A percentile compares a stretch with the other conserved stretches of the same genome.
Conservation (phyloP, 768 basidiomycete species). For the Krasilnikovozyma curviuscula region DNA sequence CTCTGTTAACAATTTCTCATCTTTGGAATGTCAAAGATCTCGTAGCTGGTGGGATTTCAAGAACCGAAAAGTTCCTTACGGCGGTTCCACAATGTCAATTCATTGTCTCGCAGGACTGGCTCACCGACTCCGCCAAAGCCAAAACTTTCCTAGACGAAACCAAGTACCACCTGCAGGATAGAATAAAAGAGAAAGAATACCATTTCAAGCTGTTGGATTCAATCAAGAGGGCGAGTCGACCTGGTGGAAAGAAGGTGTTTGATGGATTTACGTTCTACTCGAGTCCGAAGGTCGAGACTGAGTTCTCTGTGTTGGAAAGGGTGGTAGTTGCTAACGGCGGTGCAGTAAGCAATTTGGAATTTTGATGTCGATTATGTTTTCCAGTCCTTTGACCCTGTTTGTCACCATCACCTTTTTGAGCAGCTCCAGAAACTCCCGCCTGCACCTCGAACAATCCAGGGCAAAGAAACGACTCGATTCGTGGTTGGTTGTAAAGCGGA, state of each 20-base stretch:
- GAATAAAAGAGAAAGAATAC: constrained; percentile 45
- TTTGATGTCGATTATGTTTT: background rate
- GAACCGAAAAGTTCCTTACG: constrained; percentile 75
- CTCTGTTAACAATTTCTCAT: background rate
- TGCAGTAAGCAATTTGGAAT: constrained; percentile 33
- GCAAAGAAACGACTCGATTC: constrained; percentile 37
- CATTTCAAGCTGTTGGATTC: constrained; percentile 44
- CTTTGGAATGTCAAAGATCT: constrained; percentile 30
- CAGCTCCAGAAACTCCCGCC: constrained; percentile 25
- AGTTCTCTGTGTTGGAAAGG: constrained; percentile 39
- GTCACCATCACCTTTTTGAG: constrained; percentile 31
- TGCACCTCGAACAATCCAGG: background rate
- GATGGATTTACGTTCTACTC: constrained; percentile 51
- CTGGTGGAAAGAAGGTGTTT: constrained; percentile 40
- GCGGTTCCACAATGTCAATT: constrained; percentile 46
- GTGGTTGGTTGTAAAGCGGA: constrained; percentile 53
- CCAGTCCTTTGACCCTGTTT: background rate
- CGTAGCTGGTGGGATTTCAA: constrained; percentile 44
- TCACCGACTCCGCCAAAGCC: constrained; percentile 37
- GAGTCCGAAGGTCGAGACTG: constrained; percentile 44
- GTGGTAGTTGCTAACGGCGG: constrained; percentile 55
- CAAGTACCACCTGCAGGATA: constrained; percentile 42
- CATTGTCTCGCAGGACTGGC: constrained; percentile 52
- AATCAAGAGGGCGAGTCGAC: constrained; percentile 28
- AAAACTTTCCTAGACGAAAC: constrained; percentile 52